A percentile compares a stretch with the other conserved stretches of the same genome.
These are phyloP conservation scores for Agapanthus africanus DNA, from an alignment of 106 monocot genomes.

Conservation along the genomic window DNA sequence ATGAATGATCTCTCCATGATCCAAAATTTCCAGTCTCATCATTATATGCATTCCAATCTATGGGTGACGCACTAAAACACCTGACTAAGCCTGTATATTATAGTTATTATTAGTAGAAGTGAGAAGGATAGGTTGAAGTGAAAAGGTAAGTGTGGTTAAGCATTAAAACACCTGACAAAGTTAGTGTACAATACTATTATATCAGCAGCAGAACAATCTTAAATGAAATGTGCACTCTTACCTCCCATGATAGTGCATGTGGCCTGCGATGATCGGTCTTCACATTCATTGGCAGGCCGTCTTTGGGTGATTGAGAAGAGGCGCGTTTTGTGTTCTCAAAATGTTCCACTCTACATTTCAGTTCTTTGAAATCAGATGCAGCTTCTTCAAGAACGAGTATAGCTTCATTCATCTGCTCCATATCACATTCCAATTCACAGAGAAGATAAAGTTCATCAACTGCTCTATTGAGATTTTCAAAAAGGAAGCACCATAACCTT, in stretches of 20 bases:
- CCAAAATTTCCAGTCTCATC: background rate
- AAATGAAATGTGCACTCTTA: too few species aligned
- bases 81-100: background rate
- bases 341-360: conserved; percentile 74
- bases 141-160: too few species aligned
- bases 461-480: conserved; percentile 94
- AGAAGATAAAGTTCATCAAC: conserved; percentile 97
- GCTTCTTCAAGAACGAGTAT: conserved; percentile 93
- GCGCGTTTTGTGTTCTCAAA: conserved; percentile 65
- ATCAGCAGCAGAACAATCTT: too few species aligned
- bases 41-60: background rate
- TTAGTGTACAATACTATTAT: too few species aligned
- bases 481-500: conserved; percentile 97
- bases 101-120: background rate
- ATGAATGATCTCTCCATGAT: background rate
- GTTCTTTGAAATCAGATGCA: conserved; percentile 80
- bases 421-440: conserved; percentile 94
- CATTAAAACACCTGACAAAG: too few species aligned
- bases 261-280: conserved; percentile 75
- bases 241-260: conserved; percentile 98
- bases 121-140: too few species aligned
- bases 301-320: conserved; percentile 38
- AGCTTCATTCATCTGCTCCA: conserved; percentile 90
- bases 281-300: conserved; percentile 36
- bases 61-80: background rate